These are phyloP conservation scores for Gossypium arboreum DNA, from an alignment of 345 rosid genomes.

Conservation along the genomic window DNA sequence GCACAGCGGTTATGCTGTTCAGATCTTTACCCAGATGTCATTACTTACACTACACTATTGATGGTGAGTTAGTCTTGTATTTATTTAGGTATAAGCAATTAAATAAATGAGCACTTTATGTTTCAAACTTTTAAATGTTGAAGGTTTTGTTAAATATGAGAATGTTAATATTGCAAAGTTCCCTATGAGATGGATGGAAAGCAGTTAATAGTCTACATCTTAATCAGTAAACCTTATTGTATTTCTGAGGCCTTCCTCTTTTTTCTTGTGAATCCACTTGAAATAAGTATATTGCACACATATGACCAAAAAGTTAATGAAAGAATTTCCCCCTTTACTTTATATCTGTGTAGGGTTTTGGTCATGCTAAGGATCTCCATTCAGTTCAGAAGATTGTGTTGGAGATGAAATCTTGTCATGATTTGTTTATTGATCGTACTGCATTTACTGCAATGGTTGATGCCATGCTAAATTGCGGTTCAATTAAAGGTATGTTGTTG, in stretches of 20 bases:
- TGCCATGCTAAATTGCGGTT: constrained; percentile 58
- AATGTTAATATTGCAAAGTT: not conserved
- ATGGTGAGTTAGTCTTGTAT: constrained; percentile 37
- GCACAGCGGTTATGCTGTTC: constrained; percentile 28
- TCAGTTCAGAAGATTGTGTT: constrained; percentile 43
- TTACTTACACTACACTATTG: constrained; percentile 62
- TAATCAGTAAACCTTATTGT: not conserved
- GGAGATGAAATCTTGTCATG: constrained; percentile 50
- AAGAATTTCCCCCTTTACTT: not conserved
- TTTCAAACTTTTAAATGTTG: not conserved
- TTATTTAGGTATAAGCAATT: constrained; percentile 5
- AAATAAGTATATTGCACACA: not conserved
- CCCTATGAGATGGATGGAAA: constrained; percentile 3
- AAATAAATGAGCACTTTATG: not conserved
- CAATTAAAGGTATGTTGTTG: constrained; percentile 42
- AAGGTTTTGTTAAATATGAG: not conserved
- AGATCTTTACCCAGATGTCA: constrained; percentile 48
- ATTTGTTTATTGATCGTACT: constrained; percentile 53
- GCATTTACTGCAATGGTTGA: constrained; percentile 66
- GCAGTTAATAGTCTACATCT: not conserved
- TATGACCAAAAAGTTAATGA: not conserved
- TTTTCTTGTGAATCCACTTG: constrained; percentile 3
- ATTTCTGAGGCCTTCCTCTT: constrained; percentile 9
- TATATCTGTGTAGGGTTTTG: constrained; percentile 49
- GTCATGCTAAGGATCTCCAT: constrained; percentile 43